A percentile compares a stretch with the other conserved stretches of the same genome.
Evolutionary conservation across 805 yeast genomes (phyloP).

Genomic region (Ogataea nonfermentans): DNA sequence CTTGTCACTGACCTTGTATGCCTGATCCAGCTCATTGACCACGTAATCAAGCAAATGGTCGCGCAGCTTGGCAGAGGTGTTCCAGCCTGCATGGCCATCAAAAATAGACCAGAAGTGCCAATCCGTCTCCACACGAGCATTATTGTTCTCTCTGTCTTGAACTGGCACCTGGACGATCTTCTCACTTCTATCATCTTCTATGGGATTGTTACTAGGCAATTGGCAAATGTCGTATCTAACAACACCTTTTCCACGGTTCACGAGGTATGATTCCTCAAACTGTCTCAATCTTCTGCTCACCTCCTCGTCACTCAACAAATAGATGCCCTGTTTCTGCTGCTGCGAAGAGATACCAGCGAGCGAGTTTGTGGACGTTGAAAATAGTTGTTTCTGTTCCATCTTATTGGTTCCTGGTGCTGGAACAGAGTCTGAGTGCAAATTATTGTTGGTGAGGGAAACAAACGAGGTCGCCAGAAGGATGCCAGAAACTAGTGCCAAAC

Average conservation of each 20-base stretch:
- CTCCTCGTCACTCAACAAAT: constrained; percentile 62
- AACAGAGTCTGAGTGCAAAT: constrained; percentile 31
- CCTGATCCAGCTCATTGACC: constrained; percentile 69
- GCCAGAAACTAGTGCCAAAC: constrained; percentile 34
- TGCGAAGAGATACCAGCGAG: constrained; percentile 40
- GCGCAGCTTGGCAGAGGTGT: constrained; percentile 81
- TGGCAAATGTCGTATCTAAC: constrained; percentile 86
- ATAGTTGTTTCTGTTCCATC: constrained; percentile 24
- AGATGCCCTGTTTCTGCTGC: constrained; percentile 51
- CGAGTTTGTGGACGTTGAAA: constrained; percentile 43
- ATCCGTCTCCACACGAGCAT: constrained; percentile 50
- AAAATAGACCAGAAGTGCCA: constrained; percentile 95
- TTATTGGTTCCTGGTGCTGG: constrained; percentile 18
- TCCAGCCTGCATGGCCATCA: constrained; percentile 98
- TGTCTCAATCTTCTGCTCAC: constrained; percentile 67
- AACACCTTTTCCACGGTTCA: constrained; percentile 85
- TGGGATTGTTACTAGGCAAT: constrained; percentile 86
- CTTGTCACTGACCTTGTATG: constrained; percentile 53
- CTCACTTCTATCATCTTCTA: constrained; percentile 91
- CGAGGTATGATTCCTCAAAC: constrained; percentile 74
- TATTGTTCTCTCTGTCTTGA: constrained; percentile 54
- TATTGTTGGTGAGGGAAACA: constrained; percentile 29
- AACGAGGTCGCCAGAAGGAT: constrained; percentile 35
- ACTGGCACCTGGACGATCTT: constrained; percentile 72
- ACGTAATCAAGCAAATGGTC: constrained; percentile 76